phyloP scores from a whole-genome alignment of 148 eudicot species.

The Rhododendron ferrugineum region DNA sequence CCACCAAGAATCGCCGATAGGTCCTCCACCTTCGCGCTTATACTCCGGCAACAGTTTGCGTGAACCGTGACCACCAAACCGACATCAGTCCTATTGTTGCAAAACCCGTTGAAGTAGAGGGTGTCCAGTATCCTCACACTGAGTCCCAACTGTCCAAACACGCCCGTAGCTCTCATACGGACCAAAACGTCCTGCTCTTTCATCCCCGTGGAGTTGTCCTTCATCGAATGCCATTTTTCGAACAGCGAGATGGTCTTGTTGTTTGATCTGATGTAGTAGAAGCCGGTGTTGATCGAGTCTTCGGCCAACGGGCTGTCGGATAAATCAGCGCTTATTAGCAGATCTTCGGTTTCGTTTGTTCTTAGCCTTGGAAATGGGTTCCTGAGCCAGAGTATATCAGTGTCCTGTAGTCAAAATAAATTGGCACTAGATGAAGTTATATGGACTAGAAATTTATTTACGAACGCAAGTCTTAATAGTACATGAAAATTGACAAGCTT shows the following conservation, averaged over 20 bases:
- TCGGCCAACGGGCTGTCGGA: conserved; percentile 20
- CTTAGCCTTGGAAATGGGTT: conserved; percentile 37
- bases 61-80: conserved; percentile 32
- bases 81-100: conserved; percentile 21
- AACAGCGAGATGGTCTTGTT: conserved; percentile 34
- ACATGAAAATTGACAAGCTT: background rate
- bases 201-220: conserved; percentile 28
- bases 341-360: conserved; percentile 16
- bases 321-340: conserved; percentile 35
- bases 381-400: conserved; percentile 48
- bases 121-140: conserved; percentile 24
- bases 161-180: conserved; percentile 16
- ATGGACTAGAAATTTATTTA: background rate
- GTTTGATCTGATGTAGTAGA: conserved; percentile 41
- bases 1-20: conserved; percentile 19
- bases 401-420: conserved; percentile 24
- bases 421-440: background rate
- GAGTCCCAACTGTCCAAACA: conserved; percentile 12
- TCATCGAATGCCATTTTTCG: conserved; percentile 34
- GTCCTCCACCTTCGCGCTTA: conserved; percentile 35
- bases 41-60: conserved; percentile 45
- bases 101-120: conserved; percentile 38
- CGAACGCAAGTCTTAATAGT: background rate
- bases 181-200: conserved; percentile 50
- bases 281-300: conserved; percentile 43